These are phyloP conservation scores for Teunomyces pallodes DNA, from an alignment of 805 yeast genomes.

Conservation along the genomic window DNA sequence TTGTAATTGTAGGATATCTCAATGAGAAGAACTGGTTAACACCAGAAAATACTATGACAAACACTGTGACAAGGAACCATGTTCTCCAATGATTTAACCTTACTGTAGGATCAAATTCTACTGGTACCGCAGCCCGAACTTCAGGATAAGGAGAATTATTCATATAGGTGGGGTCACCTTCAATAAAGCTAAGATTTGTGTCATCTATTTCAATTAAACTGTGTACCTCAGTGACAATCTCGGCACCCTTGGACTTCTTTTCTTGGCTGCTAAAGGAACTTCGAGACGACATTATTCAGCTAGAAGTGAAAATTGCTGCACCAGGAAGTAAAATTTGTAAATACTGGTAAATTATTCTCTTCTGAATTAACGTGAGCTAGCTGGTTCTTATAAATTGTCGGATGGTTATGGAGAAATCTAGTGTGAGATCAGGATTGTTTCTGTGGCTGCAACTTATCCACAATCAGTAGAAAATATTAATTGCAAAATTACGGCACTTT, in stretches of 20 bases:
- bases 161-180: conserved; percentile 14
- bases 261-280: conserved; percentile 1
- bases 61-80: conserved; percentile 18
- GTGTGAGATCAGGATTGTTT: neutral
- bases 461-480: neutral
- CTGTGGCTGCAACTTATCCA: conserved; percentile 1
- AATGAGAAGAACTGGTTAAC: conserved; percentile 25
- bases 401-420: neutral
- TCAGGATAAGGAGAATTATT: conserved; percentile 21
- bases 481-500: neutral
- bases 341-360: too few species aligned
- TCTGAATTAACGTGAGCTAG: neutral
- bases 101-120: conserved; percentile 15
- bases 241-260: conserved; percentile 2
- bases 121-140: conserved; percentile 21
- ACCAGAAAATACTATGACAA: conserved; percentile 24
- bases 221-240: conserved; percentile 2
- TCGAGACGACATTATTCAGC: neutral
- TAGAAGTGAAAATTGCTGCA: too few species aligned
- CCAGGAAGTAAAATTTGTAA: too few species aligned
- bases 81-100: conserved; percentile 19
- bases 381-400: neutral
- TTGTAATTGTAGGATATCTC: conserved; percentile 23
- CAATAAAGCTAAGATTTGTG: conserved; percentile 9
- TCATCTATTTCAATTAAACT: conserved; percentile 10